Evolutionary conservation across 2,329 filamentous ascomycete species (phyloP).

Genomic region (Aspergillus texensis): DNA sequence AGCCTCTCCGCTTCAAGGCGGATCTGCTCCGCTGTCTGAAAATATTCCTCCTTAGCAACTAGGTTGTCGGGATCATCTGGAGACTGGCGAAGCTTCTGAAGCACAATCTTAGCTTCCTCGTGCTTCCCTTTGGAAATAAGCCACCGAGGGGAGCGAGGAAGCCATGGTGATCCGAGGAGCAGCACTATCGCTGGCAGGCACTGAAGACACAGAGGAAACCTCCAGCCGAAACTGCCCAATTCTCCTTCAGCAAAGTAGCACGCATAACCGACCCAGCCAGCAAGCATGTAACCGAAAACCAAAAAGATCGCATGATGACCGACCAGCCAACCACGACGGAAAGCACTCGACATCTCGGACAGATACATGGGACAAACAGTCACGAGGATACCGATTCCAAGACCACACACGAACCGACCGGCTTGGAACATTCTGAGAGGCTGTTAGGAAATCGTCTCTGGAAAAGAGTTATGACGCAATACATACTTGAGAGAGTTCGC

Average conservation of each 20-base stretch:
- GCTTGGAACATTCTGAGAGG: conserved; percentile 48
- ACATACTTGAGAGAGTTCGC: conserved; percentile 47
- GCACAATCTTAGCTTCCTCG: conserved; percentile 50
- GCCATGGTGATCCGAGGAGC: conserved; percentile 44
- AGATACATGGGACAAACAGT: conserved; percentile 52
- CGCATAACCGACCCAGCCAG: conserved; percentile 49
- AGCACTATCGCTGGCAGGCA: conserved; percentile 45
- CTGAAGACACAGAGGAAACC: conserved; percentile 49
- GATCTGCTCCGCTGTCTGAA: conserved; percentile 52
- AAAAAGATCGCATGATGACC: conserved; percentile 52
- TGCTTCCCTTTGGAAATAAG: conserved; percentile 49
- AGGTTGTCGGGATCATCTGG: conserved; percentile 45
- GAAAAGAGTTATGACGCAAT: neutral
- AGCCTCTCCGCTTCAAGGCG: conserved; percentile 47
- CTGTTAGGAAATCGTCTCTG: conserved; percentile 6
- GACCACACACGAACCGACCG: conserved; percentile 47
- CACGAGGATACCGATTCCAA: conserved; percentile 47
- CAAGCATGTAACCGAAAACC: conserved; percentile 52
- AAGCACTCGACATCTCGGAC: conserved; percentile 46
- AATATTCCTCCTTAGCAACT: conserved; percentile 50
- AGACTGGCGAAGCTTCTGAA: conserved; percentile 44
- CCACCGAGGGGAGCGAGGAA: conserved; percentile 55
- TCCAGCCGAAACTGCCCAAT: conserved; percentile 47
- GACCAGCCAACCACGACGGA: conserved; percentile 49
- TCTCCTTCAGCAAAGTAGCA: conserved; percentile 45